Conservation (phyloP, 805 yeast genomes). For the Pichia occidentalis region DNA sequence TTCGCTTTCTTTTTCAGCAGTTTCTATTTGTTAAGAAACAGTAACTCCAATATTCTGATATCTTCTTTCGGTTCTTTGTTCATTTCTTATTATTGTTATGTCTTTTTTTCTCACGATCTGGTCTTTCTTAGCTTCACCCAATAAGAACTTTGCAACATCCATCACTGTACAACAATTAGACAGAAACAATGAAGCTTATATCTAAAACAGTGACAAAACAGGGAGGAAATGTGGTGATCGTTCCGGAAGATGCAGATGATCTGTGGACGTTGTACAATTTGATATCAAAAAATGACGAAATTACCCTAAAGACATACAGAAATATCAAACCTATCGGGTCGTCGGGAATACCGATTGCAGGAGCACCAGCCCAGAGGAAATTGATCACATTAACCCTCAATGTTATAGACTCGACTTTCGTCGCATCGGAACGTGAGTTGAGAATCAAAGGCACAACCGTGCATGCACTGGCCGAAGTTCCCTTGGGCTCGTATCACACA, state of each 20-base stretch:
- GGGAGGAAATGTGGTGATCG: conserved; percentile 57
- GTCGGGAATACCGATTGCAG: conserved; percentile 9
- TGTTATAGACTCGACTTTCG: conserved; percentile 70
- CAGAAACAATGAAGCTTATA: conserved; percentile 45
- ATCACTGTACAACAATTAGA: background rate
- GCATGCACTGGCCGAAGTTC: conserved; percentile 64
- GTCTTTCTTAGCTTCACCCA: no score
- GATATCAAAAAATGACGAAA: conserved; percentile 66
- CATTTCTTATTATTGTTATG: no score
- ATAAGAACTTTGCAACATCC: no score
- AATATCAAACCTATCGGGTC: conserved; percentile 39
- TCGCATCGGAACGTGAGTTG: conserved; percentile 67
- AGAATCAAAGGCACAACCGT: conserved; percentile 75
- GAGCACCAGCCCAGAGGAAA: conserved; percentile 37
- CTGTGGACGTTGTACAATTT: conserved; percentile 83
- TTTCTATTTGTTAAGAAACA: no score
- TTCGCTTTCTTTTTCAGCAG: no score
- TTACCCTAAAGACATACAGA: conserved; percentile 62
- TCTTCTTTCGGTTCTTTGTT: no score
- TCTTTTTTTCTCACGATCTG: no score
- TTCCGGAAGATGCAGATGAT: conserved; percentile 88
- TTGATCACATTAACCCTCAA: conserved; percentile 52
- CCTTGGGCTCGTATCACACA: conserved; percentile 82
- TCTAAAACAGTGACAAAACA: conserved; percentile 48
- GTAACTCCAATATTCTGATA: no score